Percentiles rank a stretch among this genome's conserved stretches.
These are phyloP conservation scores for Fomitopsis betulina DNA, from an alignment of 1,284 basidiomycete genomes.

Conservation along the genomic window DNA sequence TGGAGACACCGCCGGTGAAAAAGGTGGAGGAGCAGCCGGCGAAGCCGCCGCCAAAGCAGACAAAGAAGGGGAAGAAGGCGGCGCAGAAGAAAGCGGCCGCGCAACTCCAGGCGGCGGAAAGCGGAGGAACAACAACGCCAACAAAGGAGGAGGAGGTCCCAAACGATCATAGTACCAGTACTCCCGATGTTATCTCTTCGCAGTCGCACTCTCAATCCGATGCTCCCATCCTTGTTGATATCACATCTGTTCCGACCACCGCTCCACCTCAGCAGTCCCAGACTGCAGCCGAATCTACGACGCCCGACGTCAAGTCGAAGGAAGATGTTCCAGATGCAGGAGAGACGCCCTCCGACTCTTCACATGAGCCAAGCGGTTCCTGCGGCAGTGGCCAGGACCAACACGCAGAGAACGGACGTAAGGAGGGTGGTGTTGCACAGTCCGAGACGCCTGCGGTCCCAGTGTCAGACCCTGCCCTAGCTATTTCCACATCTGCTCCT, in stretches of 20 bases:
- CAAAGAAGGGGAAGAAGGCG: constrained; percentile 1
- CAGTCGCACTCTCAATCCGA: constrained; percentile 4
- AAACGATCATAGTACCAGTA: constrained; percentile 6
- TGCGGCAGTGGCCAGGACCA: not conserved
- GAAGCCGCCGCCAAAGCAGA: constrained; percentile 13
- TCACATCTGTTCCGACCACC: not conserved
- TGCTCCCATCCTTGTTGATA: not conserved
- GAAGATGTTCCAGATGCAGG: not conserved
- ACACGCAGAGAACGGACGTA: not conserved
- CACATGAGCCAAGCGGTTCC: not conserved
- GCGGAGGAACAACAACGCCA: not conserved
- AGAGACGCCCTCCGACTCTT: not conserved
- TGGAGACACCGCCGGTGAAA: constrained; percentile 7
- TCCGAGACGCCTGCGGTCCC: not conserved
- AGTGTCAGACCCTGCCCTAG: not conserved
- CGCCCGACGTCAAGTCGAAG: not conserved
- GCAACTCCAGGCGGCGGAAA: not conserved
- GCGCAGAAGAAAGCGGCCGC: not conserved
- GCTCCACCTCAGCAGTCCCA: not conserved
- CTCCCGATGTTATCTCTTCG: not conserved
- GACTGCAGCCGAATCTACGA: not conserved
- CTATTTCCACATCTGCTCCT: not conserved
- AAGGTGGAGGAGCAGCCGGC: constrained; percentile 9
- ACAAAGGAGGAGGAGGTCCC: not conserved
- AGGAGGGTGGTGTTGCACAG: not conserved